Evolutionary conservation across 1,139 yeast genomes (phyloP), one percentile per base, ranked within the genome.

Genomic region (Saccharomyces hybrid): DNA sequence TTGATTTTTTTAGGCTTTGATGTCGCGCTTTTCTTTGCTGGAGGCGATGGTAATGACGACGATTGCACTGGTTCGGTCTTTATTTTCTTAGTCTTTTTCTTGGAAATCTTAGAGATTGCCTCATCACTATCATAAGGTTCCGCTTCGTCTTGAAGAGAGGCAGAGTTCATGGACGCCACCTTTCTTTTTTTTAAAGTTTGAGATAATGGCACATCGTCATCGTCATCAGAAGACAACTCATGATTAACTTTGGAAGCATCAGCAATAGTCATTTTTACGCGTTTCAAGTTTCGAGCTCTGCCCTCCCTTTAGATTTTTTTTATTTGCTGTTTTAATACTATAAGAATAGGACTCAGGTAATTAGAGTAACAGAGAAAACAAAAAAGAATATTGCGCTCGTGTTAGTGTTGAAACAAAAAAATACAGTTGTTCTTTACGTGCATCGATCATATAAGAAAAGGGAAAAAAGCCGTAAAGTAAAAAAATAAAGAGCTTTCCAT

Each of bases 81-180:
- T 11, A 50, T 31, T 20, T 50, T 54, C 51, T 55, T 55, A 28
- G 42, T 28, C 48, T 42, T 53, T 47, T 51, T 55, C 44, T 47
- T 41, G 4, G 53, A 52, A 27, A 52, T 57, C 48, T 52, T 54
- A 6, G 50, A 47, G 25, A 59, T 44, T 16, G 56, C 54, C 13
- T 38, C 44, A 38, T 38, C 44, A 38, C 44, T 38, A 26, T 51
- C 56, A 34, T 38, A 38, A 38, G 25, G n/a, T 13, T 38, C 44
- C n/a, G 44, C 44, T 20, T 38, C 44, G 44, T 11, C 26, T 11
- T 38, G 44, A 25, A 20, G 20, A 9, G 44, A 38, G 9, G 44
- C 44, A 38, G 44, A 16, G 13, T 20, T 14, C 4, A 25, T 20
- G 25, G 44, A 38, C 11, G 20, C 44, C 5, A 14, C 11, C 26